Evolutionary conservation across 2,329 filamentous ascomycete species (phyloP).

Genomic region (Rutstroemia sydowiana): DNA sequence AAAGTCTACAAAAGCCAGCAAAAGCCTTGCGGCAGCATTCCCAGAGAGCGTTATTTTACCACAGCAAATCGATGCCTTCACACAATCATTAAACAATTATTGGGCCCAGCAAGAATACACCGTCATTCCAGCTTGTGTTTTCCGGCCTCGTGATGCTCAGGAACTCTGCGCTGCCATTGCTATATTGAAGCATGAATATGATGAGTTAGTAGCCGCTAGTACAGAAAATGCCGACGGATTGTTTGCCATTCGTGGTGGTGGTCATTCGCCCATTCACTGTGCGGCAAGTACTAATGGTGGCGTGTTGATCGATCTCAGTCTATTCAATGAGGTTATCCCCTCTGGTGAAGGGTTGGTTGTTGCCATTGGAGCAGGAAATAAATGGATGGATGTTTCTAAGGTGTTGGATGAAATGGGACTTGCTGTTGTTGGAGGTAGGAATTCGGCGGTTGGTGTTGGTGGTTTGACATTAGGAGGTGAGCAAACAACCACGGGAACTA

Average conservation of each 20-base stretch:
- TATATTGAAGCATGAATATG: conserved; percentile 5
- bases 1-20: neutral
- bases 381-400: conserved; percentile 30
- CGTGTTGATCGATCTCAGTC: conserved; percentile 41
- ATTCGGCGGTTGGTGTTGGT: conserved; percentile 21
- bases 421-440: conserved; percentile 34
- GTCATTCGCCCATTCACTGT: conserved; percentile 31
- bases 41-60: neutral
- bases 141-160: conserved; percentile 8
- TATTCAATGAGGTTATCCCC: conserved; percentile 23
- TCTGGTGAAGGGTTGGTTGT: conserved; percentile 21
- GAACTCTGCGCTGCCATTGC: conserved; percentile 5
- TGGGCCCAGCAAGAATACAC: conserved; percentile 11
- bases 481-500: conserved; percentile 23
- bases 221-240: neutral
- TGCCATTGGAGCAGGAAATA: conserved; percentile 32
- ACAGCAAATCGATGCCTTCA: neutral
- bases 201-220: neutral
- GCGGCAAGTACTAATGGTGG: conserved; percentile 44
- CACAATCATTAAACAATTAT: conserved; percentile 2
- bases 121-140: conserved; percentile 8
- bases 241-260: conserved; percentile 23
- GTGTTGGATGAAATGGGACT: conserved; percentile 25
- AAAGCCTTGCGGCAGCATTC: neutral
- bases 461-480: conserved; percentile 19